Evolutionary conservation across 2,329 filamentous ascomycete species (phyloP).

Genomic region (Exophiala viscosa): DNA sequence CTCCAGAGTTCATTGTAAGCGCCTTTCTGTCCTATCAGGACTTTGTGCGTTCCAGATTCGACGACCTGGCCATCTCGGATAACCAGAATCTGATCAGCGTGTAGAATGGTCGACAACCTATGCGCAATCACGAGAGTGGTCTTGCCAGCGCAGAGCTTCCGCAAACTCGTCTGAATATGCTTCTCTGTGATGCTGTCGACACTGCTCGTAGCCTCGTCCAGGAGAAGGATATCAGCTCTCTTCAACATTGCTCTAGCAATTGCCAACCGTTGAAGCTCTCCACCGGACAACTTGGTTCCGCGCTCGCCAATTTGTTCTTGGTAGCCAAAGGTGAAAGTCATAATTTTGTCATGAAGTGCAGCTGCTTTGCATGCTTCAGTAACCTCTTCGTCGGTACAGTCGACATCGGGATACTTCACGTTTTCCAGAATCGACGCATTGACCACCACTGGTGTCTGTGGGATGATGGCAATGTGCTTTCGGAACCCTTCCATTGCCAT

Average conservation of each 20-base stretch:
- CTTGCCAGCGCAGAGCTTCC: slow-evolving; percentile 44
- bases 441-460: slow-evolving; percentile 63
- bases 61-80: slow-evolving; percentile 59
- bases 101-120: slow-evolving; percentile 35
- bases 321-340: slow-evolving; percentile 54
- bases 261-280: slow-evolving; percentile 50
- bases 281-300: slow-evolving; percentile 49
- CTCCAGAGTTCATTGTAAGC: slow-evolving; percentile 65
- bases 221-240: slow-evolving; percentile 41
- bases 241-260: slow-evolving; percentile 47
- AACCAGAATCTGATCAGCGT: slow-evolving; percentile 65
- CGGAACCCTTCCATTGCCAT: slow-evolving; percentile 58
- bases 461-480: slow-evolving; percentile 59
- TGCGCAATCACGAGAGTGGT: slow-evolving; percentile 54
- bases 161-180: slow-evolving; percentile 47
- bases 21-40: slow-evolving; percentile 54
- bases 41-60: slow-evolving; percentile 61
- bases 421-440: slow-evolving; percentile 64
- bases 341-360: slow-evolving; percentile 62
- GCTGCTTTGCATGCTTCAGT: slow-evolving; percentile 59
- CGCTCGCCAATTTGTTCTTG: slow-evolving; percentile 47
- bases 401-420: slow-evolving; percentile 58
- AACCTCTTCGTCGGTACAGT: slow-evolving; percentile 60
- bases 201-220: slow-evolving; percentile 53
- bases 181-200: slow-evolving; percentile 46